A percentile compares a stretch with the other conserved stretches of the same genome.
Conservation (phyloP, 108 stramenopile species). For the Nitzschia inconspicua region DNA sequence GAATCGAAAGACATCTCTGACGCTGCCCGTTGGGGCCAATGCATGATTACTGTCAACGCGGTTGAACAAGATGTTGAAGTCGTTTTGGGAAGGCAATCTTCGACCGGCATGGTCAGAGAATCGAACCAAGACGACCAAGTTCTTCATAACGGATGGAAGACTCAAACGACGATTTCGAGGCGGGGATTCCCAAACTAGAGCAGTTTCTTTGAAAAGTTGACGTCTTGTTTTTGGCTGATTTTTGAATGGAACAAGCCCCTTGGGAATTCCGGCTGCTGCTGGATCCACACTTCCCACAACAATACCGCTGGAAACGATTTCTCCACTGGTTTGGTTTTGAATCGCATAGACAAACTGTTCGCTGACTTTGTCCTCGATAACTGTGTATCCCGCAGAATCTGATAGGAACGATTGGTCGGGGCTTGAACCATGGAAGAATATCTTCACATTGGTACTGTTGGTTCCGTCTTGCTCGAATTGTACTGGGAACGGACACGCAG, state of each 20-base stretch:
- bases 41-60: background rate
- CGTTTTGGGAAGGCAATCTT: constrained; percentile 10
- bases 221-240: background rate
- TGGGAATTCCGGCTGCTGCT: background rate
- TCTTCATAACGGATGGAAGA: constrained; percentile 5
- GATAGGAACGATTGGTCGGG: background rate
- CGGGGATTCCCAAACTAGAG: too few species aligned
- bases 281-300: constrained; percentile 5
- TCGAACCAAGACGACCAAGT: constrained; percentile 16
- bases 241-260: too few species aligned
- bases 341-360: constrained; percentile 21
- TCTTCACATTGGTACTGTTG: background rate
- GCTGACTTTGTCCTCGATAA: constrained; percentile 15
- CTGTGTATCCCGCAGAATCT: constrained; percentile 22
- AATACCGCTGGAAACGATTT: constrained; percentile 1
- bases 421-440: constrained; percentile 13
- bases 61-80: constrained; percentile 23
- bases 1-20: constrained; percentile 18
- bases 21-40: constrained; percentile 22
- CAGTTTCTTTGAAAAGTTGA: background rate
- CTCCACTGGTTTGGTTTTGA: constrained; percentile 3
- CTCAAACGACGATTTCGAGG: constrained; percentile 1
- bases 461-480: constrained; percentile 13
- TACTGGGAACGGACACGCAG: constrained; percentile 19
- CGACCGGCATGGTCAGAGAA: constrained; percentile 12